A percentile compares a stretch with the other conserved stretches of the same genome.
These are phyloP conservation scores for Corylus americana DNA, from an alignment of 306 rosid species.

Conservation along the genomic window DNA sequence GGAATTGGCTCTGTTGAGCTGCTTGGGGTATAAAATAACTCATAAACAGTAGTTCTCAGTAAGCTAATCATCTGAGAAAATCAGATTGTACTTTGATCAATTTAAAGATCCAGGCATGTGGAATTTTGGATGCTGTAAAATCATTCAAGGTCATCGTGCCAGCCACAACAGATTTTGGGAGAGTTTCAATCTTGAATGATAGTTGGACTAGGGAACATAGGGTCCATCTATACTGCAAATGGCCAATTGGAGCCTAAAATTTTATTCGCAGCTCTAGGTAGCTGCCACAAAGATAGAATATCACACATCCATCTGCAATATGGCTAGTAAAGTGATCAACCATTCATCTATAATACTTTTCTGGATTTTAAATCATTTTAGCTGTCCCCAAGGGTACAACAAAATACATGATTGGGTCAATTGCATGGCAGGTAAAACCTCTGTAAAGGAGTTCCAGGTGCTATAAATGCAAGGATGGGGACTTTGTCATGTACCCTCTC, in stretches of 20 bases:
- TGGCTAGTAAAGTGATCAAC: background rate
- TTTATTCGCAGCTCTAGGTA: background rate
- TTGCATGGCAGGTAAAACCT: background rate
- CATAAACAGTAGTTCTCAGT: background rate
- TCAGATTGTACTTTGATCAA: background rate
- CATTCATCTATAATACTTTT: background rate
- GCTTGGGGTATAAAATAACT: background rate
- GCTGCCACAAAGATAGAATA: background rate
- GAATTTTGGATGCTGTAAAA: background rate
- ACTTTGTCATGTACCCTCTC: background rate
- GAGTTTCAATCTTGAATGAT: background rate
- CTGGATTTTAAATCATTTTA: background rate
- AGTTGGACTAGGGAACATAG: background rate
- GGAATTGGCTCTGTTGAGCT: background rate
- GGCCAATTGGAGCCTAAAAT: background rate
- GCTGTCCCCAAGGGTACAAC: background rate
- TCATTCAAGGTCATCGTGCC: background rate
- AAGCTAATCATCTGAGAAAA: background rate
- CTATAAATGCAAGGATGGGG: background rate
- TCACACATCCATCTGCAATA: background rate
- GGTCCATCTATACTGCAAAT: background rate
- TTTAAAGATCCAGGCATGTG: background rate
- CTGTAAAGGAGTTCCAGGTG: background rate
- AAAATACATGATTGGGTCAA: background rate
- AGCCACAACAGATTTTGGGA: background rate